Base-by-base conservation (phyloP, 2,329 filamentous ascomycete species). In the Coniosporium tulheliwenetii region DNA sequence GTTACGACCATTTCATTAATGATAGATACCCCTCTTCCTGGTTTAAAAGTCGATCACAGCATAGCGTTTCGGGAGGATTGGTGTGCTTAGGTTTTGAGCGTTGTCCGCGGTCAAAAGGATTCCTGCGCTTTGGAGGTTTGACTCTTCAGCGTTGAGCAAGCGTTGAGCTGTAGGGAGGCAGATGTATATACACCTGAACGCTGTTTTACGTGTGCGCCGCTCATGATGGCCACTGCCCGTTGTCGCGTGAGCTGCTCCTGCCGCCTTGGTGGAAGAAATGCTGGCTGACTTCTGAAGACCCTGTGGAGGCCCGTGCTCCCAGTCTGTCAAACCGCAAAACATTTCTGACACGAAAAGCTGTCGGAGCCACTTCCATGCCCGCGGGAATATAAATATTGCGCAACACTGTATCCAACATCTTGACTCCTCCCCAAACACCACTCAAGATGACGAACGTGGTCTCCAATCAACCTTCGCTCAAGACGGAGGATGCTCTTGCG, bases 401-500 rank as follows among this genome's bases (percentile, higher is more conserved):
- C 19, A 26, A 26, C 19, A 7, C 19, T 26, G 7, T 26, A 26
- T 26, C 19, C 19, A 26, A 26, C 7, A 26, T 35, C 32, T 15
- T 35, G 12, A n/a, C 32, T 35, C 14, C 14, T 35, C 32, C 32
- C 8, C 14, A 35, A 35, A 8, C 32, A n/a, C 32, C 5, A 35
- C 32, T 35, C 44, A 42, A 10, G 12, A 48, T 48, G 47, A 45
- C 45, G 56, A 58, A 48, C 54, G 52, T 31, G 19, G 32, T 39
- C 31, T 13, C 44, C 12, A 39, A 40, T 29, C 38, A 47, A 19
- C 44, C 44, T 5, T 52, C n/a, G 19, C 40, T 37, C 15, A 36
- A 42, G 16, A 19, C 33, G 14, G 44, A 48, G 38, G 52, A 55
- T 40, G 47, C 46, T 39, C 71, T 83, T 63, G 77, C 79, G 59